Evolutionary conservation across 306 rosid genomes (phyloP), one percentile per base, ranked within the genome.

Genomic region (Cucurbita argyrosperma): DNA sequence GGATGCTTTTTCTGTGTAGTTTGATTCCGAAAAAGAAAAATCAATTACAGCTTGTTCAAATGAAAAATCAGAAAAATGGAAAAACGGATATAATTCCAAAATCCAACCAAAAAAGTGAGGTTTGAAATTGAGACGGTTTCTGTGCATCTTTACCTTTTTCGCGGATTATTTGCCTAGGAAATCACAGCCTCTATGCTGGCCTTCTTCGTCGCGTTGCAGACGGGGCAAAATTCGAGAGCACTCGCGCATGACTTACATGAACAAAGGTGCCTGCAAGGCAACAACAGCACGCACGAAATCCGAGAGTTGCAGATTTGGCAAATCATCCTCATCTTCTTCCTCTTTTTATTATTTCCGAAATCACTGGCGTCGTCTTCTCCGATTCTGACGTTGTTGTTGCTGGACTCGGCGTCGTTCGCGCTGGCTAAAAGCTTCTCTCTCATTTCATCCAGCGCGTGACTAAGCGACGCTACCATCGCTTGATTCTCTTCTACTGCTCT

Each of bases 241-340:
- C 74, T 19, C 69, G 87, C 91, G 30, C 98, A 92, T 55, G 23
- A 77, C 71, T 82, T 80, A 84, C 98, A 90, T 8, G 90, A 85
- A 76, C 92, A 89, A 42, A 89, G 89, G 75, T 89, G 97, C 65
- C 96, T 82, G 79, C 95, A 88, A 76, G 97, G 92, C 64, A 92
- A 92, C 19, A 88, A 85, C 86, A 92, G 15, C 43, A 83, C 57
- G 77, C 86, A 78, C 66, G 89, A 70, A 5, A 35, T 78, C 1
- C 82, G 61, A 76, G 57, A 80, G 66, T 82, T 60, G 63, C 97
- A 92, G 74, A 78, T 45, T 79, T 76, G 83, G 81, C 96, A 92
- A 46, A 72, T 51, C 75, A 73, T 58, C 39, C 0, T 66, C 59
- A 4, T 19, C 47, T 0, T 38, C 42, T 58, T 11, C 40, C 10